Conservation (phyloP, 345 rosid species). For the Psidium friedrichsthalianum region DNA sequence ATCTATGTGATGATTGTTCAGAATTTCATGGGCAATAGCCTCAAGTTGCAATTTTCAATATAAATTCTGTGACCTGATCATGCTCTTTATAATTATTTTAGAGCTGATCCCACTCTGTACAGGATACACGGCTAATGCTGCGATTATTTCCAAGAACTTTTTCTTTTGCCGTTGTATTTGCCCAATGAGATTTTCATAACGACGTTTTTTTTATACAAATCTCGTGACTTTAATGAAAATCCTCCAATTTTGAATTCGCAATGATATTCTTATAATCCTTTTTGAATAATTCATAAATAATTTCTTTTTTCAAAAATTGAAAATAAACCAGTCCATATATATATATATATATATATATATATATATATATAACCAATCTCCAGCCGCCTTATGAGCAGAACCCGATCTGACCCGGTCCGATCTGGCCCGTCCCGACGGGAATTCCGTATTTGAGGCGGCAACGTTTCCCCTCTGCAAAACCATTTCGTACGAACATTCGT, state of each 20-base stretch:
- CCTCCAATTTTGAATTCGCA: background rate
- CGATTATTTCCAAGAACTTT: no score
- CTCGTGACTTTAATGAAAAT: background rate
- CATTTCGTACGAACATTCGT: background rate
- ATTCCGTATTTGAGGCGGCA: background rate
- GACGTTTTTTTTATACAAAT: background rate
- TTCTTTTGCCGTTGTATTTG: no score
- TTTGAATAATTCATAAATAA: background rate
- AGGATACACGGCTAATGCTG: background rate
- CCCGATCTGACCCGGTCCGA: background rate
- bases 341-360: no score
- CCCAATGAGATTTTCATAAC: background rate
- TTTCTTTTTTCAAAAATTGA: background rate
- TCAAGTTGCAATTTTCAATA: background rate
- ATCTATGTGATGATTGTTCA: background rate
- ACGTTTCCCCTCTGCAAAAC: background rate
- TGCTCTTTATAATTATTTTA: background rate
- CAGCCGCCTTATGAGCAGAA: background rate
- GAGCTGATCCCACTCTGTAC: accelerated
- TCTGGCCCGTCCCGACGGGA: background rate
- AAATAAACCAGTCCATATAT: background rate
- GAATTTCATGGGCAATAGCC: accelerated
- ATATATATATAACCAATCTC: background rate
- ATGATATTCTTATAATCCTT: no score
- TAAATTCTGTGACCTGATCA: background rate